Percentiles rank a stretch among this genome's conserved stretches.
Conservation (phyloP, 352 stramenopile genomes). For the Globisporangium canariense region DNA sequence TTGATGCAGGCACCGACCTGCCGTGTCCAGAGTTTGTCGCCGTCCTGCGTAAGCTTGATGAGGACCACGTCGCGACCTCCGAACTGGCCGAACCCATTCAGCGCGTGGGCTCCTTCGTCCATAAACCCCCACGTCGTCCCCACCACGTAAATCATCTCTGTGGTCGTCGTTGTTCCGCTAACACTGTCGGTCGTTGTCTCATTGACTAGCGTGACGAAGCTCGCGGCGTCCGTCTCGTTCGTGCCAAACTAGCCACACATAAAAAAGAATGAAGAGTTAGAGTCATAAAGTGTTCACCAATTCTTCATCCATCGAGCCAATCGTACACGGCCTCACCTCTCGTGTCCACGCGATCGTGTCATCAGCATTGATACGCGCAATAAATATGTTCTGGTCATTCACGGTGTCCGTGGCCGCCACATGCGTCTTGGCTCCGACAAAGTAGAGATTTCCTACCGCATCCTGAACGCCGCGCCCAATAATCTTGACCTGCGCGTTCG, state of each 20-base stretch:
- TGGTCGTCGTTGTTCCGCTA: conserved; percentile 3
- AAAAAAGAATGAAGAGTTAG: conserved; percentile 5
- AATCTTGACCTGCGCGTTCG: conserved; percentile 34
- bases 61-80: conserved; percentile 69
- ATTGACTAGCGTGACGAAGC: conserved; percentile 49
- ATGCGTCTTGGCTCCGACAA: conserved; percentile 49
- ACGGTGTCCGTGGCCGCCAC: conserved; percentile 15
- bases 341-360: conserved; percentile 47
- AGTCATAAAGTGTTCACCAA: not conserved
- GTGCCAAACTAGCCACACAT: conserved; percentile 38
- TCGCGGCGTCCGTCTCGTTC: conserved; percentile 48
- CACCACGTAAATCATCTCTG: conserved; percentile 51
- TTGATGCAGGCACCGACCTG: conserved; percentile 29
- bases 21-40: conserved; percentile 60
- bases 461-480: conserved; percentile 36
- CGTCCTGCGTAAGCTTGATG: conserved; percentile 44
- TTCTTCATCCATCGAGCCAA: not conserved
- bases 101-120: conserved; percentile 62
- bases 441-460: conserved; percentile 47
- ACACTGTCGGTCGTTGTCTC: conserved; percentile 23
- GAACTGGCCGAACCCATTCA: conserved; percentile 70
- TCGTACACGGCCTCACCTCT: conserved; percentile 26
- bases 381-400: conserved; percentile 48
- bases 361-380: conserved; percentile 41
- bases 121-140: conserved; percentile 69